Evolutionary conservation across 257 asterid genomes (phyloP), one percentile per base, ranked within the genome.

Genomic region (Capsicum pubescens): DNA sequence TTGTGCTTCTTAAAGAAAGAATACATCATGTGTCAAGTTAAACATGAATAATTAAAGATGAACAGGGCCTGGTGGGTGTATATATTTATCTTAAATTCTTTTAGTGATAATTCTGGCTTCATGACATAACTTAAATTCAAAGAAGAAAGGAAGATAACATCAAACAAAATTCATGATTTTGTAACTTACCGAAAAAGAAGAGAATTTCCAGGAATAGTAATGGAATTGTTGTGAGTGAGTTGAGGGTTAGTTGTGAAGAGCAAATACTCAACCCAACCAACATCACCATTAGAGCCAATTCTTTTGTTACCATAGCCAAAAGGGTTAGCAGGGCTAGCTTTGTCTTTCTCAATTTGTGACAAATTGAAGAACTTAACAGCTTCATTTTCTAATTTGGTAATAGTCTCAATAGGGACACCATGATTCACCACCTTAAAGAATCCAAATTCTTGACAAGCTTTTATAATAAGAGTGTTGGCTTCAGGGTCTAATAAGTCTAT

Each of bases 241-340:
- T 84, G 15, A 16, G 85, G 85, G 48, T 82, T 87, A 74, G 84
- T 67, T n/a, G 83, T 70, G 48, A 82, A 68, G 74, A 87, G 87
- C 57, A 87, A 87, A 82, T 87, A 87, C 9, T 87, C 89, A 68
- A 87, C 77, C 89, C 89, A 87, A 58, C 89, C 89, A 10, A 85
- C 67, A 83, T 87, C 89, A 58, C 89, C 89, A 12, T 84, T 84
- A 8, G 72, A 72, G 52, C 89, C 89, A 82, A 87, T 87, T 14
- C 16, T 85, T 78, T 82, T 87, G 84, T 61, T 87, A 7, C 89
- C 89, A 85, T 87, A 87, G 10, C 89, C 89, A 69, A 84, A 85
- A 70, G 89, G 89, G 44, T 69, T 82, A 60, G 88, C 74, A 48
- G 87, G 82, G 26, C 76, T 52, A 61, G 70, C 80, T 85, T 79